A percentile compares a stretch with the other conserved stretches of the same genome.
Conservation (phyloP, 177 flowering plant species). For the Vitis hybrid region DNA sequence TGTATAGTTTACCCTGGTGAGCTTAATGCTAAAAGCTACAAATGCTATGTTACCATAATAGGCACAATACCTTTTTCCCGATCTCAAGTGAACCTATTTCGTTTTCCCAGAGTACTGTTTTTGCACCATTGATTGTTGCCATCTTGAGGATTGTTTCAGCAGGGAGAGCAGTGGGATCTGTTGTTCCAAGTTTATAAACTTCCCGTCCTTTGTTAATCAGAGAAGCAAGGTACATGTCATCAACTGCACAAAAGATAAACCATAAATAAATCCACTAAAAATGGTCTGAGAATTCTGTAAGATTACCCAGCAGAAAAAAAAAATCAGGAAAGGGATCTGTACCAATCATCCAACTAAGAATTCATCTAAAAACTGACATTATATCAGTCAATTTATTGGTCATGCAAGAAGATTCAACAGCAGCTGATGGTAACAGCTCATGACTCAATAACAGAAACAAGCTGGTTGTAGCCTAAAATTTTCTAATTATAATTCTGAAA, state of each 20-base stretch:
- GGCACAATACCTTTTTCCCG: conserved; percentile 66
- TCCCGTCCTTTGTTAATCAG: conserved; percentile 87
- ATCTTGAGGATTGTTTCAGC: conserved; percentile 72
- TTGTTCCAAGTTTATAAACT: conserved; percentile 59
- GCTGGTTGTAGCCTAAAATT: no score
- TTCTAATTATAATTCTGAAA: no score
- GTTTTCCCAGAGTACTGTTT: conserved; percentile 81
- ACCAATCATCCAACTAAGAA: no score
- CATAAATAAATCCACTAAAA: background rate
- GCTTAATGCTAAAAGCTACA: no score
- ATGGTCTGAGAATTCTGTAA: background rate
- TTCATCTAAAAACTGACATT: no score
- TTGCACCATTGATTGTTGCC: conserved; percentile 86
- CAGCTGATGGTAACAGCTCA: no score
- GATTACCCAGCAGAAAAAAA: no score
- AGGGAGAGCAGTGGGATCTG: conserved; percentile 83
- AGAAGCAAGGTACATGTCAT: conserved; percentile 95
- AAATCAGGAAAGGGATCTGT: no score
- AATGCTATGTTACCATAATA: background rate
- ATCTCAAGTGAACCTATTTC: conserved; percentile 90
- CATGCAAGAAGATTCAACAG: no score
- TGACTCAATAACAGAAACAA: no score
- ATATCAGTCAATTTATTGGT: no score
- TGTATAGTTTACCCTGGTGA: no score
- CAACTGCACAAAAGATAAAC: conserved; percentile 48